Base-by-base conservation (phyloP, 2,329 filamentous ascomycete species). In the Xylariaceae sp. region DNA sequence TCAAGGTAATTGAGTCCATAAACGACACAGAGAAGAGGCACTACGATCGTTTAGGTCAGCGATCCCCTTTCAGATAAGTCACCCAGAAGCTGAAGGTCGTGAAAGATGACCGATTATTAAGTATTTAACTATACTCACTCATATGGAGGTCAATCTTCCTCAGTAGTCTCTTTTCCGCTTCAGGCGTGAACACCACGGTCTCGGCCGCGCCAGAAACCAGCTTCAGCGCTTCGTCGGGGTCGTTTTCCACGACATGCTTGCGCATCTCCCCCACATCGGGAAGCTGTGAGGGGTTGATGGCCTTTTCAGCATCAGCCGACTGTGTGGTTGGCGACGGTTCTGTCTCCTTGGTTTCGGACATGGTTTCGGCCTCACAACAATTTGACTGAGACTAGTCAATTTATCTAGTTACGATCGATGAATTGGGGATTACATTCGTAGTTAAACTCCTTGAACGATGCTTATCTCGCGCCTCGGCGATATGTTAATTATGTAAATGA, bases 1-100 rank as follows among this genome's bases (percentile, higher is more conserved):
- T 67, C 75, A 6, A 81, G 62, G 54, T 71, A 81, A 49, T 80
- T 78, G 53, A 81, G 64, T 1, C 74, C 74, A 49, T 81, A 81
- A 4, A 80, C 67, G 22, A 76, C 52, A 43, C 76, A 81, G 53
- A 81, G 66, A 48, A 81, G 59, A 4, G 69, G 69, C 67, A 72
- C n/a, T n/a, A n/a, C n/a, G n/a, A n/a, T n/a, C n/a, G n/a, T n/a
- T 69, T n/a, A n/a, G n/a, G n/a, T n/a, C n/a, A n/a, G n/a, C n/a
- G n/a, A n/a, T n/a, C n/a, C n/a, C n/a, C n/a, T n/a, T n/a, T n/a
- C n/a, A n/a, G n/a, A n/a, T n/a, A n/a, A n/a, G n/a, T n/a, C n/a
- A n/a, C n/a, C n/a, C n/a, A n/a, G n/a, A n/a, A n/a, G n/a, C n/a
- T n/a, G n/a, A n/a, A n/a, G n/a, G n/a, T n/a, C n/a, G n/a, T n/a